Conservation (phyloP, 768 basidiomycete genomes). For the Lactarius trivialis region DNA sequence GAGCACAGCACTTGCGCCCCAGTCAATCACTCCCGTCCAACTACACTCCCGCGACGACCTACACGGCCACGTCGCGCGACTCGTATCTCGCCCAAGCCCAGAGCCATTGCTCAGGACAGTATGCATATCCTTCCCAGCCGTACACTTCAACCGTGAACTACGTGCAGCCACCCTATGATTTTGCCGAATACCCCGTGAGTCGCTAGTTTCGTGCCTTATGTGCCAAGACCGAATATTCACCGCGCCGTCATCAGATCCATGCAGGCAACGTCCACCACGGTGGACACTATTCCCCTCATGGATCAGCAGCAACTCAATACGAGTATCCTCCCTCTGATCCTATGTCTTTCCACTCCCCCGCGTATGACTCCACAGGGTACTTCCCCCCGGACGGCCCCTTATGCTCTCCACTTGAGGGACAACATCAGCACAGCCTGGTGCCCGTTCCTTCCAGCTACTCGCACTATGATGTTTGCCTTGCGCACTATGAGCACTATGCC, state of each 20-base stretch:
- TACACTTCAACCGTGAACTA: conserved; percentile 8
- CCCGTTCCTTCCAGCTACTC: not conserved
- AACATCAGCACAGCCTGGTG: conserved; percentile 6
- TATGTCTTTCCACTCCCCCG: not conserved
- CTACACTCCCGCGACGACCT: not conserved
- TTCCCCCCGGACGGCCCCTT: not conserved
- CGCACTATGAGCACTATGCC: not conserved
- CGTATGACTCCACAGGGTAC: conserved; percentile 8
- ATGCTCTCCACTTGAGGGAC: not conserved
- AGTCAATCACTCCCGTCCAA: not conserved
- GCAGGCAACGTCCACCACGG: not conserved
- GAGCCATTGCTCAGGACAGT: not conserved
- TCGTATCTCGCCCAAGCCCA: conserved; percentile 1
- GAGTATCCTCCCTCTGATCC: conserved; percentile 11
- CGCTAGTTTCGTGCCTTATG: not conserved
- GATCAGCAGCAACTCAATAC: not conserved
- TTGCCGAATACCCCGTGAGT: conserved; percentile 19
- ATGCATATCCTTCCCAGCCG: conserved; percentile 4
- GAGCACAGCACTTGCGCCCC: not conserved
- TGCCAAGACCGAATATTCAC: not conserved
- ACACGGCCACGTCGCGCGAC: not conserved
- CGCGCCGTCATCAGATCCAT: not conserved
- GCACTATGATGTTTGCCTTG: not conserved
- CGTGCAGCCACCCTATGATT: conserved; percentile 11
- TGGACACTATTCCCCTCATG: not conserved